Conservation (phyloP, 129 eudicot species). For the Artemisia argyi region DNA sequence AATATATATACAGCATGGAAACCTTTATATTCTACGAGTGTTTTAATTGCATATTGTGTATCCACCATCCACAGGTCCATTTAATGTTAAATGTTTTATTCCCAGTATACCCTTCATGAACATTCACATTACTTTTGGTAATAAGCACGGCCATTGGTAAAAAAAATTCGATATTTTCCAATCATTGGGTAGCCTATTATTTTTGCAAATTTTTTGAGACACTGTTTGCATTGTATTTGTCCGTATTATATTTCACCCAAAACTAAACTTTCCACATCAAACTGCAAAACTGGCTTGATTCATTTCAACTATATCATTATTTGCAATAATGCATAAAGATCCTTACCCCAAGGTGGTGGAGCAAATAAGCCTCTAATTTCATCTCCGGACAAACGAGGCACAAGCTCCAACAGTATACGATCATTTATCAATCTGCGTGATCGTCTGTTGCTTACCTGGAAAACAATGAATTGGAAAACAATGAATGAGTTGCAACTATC, state of each 20-base stretch:
- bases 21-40: no score
- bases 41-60: no score
- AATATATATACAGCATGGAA: no score
- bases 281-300: background rate
- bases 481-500: background rate
- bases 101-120: no score
- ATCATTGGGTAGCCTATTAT: no score
- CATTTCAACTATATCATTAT: slow-evolving; percentile 5
- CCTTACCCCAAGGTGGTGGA: slow-evolving; percentile 96
- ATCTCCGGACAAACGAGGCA: slow-evolving; percentile 87
- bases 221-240: no score
- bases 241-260: background rate
- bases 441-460: slow-evolving; percentile 85
- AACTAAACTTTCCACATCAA: background rate
- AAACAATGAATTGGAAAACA: slow-evolving; percentile 22
- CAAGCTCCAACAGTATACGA: slow-evolving; percentile 85
- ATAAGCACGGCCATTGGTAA: no score
- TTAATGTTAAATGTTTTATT: no score
- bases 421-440: slow-evolving; percentile 91
- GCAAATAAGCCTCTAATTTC: slow-evolving; percentile 96
- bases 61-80: no score
- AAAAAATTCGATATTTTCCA: no score
- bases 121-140: no score
- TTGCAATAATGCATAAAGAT: slow-evolving; percentile 4
- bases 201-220: no score